These are phyloP conservation scores for Meyerozyma sp. DNA, from an alignment of 1,139 yeast species.

Conservation along the genomic window DNA sequence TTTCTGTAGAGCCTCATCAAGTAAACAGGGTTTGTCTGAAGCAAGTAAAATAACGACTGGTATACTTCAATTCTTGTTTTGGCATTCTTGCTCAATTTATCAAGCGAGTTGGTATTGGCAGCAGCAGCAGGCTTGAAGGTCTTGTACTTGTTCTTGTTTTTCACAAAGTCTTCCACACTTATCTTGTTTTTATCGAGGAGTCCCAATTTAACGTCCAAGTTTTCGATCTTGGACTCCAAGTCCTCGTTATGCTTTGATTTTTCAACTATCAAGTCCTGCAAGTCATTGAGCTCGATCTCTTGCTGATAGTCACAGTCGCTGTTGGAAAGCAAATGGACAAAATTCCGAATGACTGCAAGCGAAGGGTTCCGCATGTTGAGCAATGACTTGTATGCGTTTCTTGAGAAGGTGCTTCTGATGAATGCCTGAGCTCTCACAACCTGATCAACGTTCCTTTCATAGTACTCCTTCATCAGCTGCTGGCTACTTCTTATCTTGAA, in stretches of 20 bases:
- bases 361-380: constrained; percentile 73
- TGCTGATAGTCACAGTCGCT: constrained; percentile 71
- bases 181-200: constrained; percentile 74
- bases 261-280: constrained; percentile 62
- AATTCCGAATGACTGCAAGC: constrained; percentile 66
- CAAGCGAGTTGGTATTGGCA: constrained; percentile 19
- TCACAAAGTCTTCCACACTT: constrained; percentile 67
- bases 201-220: constrained; percentile 77
- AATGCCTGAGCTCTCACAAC: constrained; percentile 72
- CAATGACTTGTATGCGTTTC: constrained; percentile 68
- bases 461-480: constrained; percentile 44
- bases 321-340: constrained; percentile 72
- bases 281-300: constrained; percentile 64
- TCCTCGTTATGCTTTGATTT: constrained; percentile 61
- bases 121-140: constrained; percentile 15
- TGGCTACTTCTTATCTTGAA: constrained; percentile 28
- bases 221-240: constrained; percentile 69
- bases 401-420: constrained; percentile 63
- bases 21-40: constrained; percentile 82
- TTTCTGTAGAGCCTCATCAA: constrained; percentile 46
- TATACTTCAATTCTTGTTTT: constrained; percentile 52
- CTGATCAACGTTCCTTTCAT: constrained; percentile 46
- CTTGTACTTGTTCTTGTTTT: constrained; percentile 43
- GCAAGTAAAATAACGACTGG: constrained; percentile 72
- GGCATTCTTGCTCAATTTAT: constrained; percentile 29